Evolutionary conservation across 202 grass and related monocot species (phyloP).

Genomic region (Zoysia matrella): DNA sequence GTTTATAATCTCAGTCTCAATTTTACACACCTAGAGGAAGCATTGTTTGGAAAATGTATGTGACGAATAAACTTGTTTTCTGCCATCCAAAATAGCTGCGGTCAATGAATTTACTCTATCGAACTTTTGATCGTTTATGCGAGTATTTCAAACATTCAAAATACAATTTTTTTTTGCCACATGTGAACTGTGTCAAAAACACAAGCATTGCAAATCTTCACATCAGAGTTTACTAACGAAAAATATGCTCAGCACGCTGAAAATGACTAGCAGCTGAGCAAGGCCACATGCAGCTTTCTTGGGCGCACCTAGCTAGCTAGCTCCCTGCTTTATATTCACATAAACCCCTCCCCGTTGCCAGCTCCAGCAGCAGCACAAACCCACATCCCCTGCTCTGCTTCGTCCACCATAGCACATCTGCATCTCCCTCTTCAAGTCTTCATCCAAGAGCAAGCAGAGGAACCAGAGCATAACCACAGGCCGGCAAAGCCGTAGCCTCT

Average conservation of each 20-base stretch:
- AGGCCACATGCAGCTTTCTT: conserved; percentile 49
- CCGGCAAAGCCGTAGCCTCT: background rate
- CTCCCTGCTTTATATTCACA: conserved; percentile 45
- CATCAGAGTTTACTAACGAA: background rate
- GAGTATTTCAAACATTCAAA: background rate
- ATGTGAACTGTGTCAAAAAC: background rate
- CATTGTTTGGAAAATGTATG: background rate
- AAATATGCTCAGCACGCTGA: conserved; percentile 28
- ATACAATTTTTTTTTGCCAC: background rate
- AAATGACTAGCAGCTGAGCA: conserved; percentile 41
- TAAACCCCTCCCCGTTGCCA: conserved; percentile 32
- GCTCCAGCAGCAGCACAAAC: conserved; percentile 20
- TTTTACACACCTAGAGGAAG: no score
- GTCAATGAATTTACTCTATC: background rate
- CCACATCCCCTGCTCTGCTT: background rate
- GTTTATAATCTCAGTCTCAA: no score
- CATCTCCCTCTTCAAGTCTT: background rate
- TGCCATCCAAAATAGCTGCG: background rate
- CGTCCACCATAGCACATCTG: no score
- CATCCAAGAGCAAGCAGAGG: conserved; percentile 25
- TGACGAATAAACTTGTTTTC: background rate
- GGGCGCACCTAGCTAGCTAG: conserved; percentile 19
- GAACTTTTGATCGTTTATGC: background rate
- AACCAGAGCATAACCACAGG: background rate
- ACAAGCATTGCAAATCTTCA: background rate